phyloP scores from a whole-genome alignment of 169 alveolate genomes.

The Eimeria acervulina region DNA sequence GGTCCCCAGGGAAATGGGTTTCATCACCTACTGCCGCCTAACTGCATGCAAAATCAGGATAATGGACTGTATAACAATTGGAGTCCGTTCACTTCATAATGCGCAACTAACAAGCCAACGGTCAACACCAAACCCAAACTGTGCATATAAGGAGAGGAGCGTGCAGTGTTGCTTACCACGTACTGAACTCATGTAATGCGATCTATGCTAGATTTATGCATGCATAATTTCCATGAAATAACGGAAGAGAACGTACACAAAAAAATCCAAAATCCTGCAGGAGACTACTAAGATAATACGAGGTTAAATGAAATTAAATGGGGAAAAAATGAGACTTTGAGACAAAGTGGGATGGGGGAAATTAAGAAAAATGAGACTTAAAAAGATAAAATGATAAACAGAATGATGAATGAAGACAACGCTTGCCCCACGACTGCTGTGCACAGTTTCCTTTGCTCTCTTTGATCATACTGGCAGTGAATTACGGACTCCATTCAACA shows the following conservation, averaged over 20 bases:
- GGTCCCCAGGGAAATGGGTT: background rate
- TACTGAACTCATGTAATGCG: no score
- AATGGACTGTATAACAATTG: background rate
- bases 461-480: background rate
- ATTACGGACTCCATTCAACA: background rate
- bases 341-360: background rate
- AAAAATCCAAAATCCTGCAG: background rate
- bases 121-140: background rate
- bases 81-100: background rate
- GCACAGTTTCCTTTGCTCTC: background rate
- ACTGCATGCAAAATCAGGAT: background rate
- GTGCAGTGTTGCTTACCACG: background rate
- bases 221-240: background rate
- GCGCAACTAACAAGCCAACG: background rate
- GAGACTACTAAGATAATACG: background rate
- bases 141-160: background rate
- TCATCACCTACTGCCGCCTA: background rate
- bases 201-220: no score
- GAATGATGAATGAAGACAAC: no score
- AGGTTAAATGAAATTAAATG: background rate
- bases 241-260: background rate
- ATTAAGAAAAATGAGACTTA: no score
- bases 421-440: background rate
- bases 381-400: background rate
- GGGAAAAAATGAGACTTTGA: background rate